Base-by-base conservation (phyloP, 2,329 filamentous ascomycete species). In the Fusarium sacchari region DNA sequence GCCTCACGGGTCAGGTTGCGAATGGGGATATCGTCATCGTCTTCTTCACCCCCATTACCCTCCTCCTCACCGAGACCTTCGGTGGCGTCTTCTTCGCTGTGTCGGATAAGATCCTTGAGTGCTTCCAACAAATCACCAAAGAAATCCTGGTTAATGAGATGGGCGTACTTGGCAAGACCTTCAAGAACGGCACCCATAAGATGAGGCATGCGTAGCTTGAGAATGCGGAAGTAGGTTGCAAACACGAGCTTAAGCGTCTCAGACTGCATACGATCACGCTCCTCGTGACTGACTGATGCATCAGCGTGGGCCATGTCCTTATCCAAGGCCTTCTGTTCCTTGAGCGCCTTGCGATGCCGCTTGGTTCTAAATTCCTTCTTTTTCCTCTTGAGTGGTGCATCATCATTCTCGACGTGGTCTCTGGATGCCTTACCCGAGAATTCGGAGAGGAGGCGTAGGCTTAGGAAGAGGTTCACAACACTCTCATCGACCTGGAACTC, bases 111-210 rank as follows among this genome's bases (percentile, higher is more conserved):
- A 73, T 99, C 96, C 82, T 97, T 97, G 43, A 99, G 87, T 1
- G 95, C 96, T 83, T 98, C 96, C 17, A 99, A 89, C 36, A 99
- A 88, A 80, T 99, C 96, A 34, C 96, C 96, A 78, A 99, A 99
- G 86, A 99, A 98, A 80, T 99, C 94, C 80, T 99, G 95, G 84
- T 99, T 99, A 87, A 99, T 99, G 67, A 99, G 88, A 81, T 98
- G 96, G 7, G 95, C 92, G 80, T 97, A 99, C 80, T 95, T 95
- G 57, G 96, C 95, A 28, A 99, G 86, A 34, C 96, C 96, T 84
- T 98, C 96, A 10, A 99, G 88, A 1, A 98, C 95, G 20, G 96
- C 95, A n/a, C 96, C 96, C 94, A 98, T 98, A 24, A 99, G 89
- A 74, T 93, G 90, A 20, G 94, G 92, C 30, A 90, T 88, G 32